These are phyloP conservation scores for Cyberlindnera japonica DNA, from an alignment of 805 yeast species.

Conservation along the genomic window DNA sequence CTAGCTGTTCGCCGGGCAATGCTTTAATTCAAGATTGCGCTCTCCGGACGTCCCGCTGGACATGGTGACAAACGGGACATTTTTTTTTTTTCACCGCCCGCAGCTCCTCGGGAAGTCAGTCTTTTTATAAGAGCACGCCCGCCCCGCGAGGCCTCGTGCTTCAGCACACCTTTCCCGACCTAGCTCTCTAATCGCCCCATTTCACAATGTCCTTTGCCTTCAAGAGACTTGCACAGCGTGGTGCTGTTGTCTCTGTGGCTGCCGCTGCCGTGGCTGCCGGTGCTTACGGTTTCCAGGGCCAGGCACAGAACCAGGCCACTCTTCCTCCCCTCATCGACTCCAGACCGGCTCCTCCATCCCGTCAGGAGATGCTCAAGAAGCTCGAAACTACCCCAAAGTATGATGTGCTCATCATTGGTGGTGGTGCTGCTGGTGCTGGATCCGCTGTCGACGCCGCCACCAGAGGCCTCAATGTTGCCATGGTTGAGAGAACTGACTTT, in stretches of 20 bases:
- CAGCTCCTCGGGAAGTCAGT: too few relatives aligned
- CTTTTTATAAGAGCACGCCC: neutral
- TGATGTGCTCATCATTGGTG: conserved; percentile 88
- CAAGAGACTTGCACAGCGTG: conserved; percentile 24
- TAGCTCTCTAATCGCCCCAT: neutral
- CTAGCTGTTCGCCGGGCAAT: too few relatives aligned
- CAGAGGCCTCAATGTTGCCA: conserved; percentile 84
- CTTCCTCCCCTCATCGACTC: conserved; percentile 39
- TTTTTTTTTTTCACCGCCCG: conserved; percentile 1
- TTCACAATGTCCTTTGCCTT: conserved; percentile 26
- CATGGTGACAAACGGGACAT: neutral
- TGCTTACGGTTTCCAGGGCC: conserved; percentile 11
- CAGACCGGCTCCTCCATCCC: conserved; percentile 49
- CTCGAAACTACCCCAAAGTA: conserved; percentile 50
- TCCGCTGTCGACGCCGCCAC: conserved; percentile 88
- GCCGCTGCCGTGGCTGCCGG: conserved; percentile 22
- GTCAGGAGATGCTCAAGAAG: conserved; percentile 49
- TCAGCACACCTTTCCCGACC: neutral
- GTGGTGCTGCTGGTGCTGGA: conserved; percentile 96
- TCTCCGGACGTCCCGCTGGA: conserved; percentile 1
- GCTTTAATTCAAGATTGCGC: too few relatives aligned
- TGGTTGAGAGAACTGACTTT: conserved; percentile 84
- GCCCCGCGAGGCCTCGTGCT: conserved; percentile 1
- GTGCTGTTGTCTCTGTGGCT: conserved; percentile 25
- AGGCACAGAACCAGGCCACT: conserved; percentile 20